Evolutionary conservation across 208 protist genomes (phyloP), one percentile per base, ranked within the genome.

Genomic region (Leishmania braziliensis): DNA sequence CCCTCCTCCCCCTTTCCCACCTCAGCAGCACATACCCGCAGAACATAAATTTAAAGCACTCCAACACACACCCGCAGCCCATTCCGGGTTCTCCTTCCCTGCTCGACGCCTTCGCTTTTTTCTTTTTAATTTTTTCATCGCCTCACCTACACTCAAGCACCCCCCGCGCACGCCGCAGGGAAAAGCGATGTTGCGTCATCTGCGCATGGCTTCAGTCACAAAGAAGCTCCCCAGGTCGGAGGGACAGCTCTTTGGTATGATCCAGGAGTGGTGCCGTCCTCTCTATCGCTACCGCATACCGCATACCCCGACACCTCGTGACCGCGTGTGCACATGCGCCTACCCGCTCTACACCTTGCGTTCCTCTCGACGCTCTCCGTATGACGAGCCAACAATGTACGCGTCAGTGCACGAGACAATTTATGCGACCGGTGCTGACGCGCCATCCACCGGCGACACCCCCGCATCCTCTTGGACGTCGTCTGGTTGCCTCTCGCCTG

Each of bases 311-410:
- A 85, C 83, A 2, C 71, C 77, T 23, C 82, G 80, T 43, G 72
- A 89, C 43, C 84, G 79, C 2, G 75, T 87, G 26, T 94, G 91
- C 84, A 81, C 79, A 53, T 95, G 91, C 81, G 81, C 81, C 29
- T 93, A 92, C 69, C 89, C 91, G 1, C 81, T 95, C 54, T 95
- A 87, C 84, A 94, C 91, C 18, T 81, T 92, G 3, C 91, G 91
- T 69, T 80, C 84, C 3, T 85, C 91, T 9, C 36, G 66, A 10
- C 74, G 77, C 51, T 92, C 89, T 0, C 91, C 88, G 20, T 92
- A 89, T 51, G 87, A 90, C 69, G 79, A 80, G 71, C 76, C 83
- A 8, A 79, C 81, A 0, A 60, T 65, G 23, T 39, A 75, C 60
- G 23, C 76, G n/a, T 77, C 76, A 26, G n/a, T 36, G 18, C 72